Base-by-base conservation (phyloP, 2,329 filamentous ascomycete species). In the Aureobasidium mangrovei region DNA sequence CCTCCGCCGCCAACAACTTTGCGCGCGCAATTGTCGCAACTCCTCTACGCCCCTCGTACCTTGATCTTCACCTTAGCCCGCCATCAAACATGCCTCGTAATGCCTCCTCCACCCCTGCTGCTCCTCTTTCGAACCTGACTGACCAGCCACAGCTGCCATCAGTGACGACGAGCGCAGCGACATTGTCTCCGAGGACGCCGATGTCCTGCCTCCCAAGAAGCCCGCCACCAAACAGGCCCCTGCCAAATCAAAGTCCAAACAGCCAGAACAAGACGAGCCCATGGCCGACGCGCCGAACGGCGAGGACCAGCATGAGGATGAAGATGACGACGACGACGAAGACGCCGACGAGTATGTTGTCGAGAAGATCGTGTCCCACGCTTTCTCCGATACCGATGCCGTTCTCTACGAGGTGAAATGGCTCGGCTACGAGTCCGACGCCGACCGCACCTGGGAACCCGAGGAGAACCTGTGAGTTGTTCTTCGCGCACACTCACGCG, bases 391-490 rank as follows among this genome's bases (percentile, higher is more conserved):
- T 36, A 72, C 78, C 49, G 81, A 78, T 24, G 65, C 67, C 4
- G 63, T 83, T 0, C 75, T 77, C 44, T 90, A 85, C 63, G 77
- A 84, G 49, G 85, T 93, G 35, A 90, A 91, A 63, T 93, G 88
- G 88, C 81, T 87, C 59, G 87, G 87, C 3, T 93, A 84, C 58
- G 80, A 86, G 0, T 79, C 83, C 58, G 81, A 83, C 58, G 67
- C 73, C 0, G 88, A 93, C 60, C 70, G 80, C 63, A 93, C 88
- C 0, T 91, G 86, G 87, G 88, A 93, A 65, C 83, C 85, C 0
- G 83, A 88, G 61, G 80, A 82, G 8, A 91, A 90, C 61, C 72
- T 88, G 80, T 83, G 69, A 56, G 76, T 56, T 12, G 10, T 6
- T 6, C 60, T 9, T 36, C 44, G 39, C 36, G 39, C 12, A 10